These are phyloP conservation scores for Pyricularia sp. DNA, from an alignment of 2,329 filamentous ascomycete species.

Conservation along the genomic window DNA sequence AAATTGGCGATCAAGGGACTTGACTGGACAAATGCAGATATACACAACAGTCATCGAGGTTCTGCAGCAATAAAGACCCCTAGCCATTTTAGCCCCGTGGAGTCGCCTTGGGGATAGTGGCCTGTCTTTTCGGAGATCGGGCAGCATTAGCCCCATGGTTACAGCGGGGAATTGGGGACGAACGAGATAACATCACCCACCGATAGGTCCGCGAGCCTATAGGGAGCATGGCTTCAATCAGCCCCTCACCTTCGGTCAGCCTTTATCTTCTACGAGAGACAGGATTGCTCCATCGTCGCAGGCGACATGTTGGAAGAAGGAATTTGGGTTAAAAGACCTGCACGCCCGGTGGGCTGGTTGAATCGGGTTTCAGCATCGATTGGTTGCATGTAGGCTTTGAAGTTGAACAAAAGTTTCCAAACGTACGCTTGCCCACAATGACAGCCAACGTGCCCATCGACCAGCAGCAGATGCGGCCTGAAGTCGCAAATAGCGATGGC, in stretches of 20 bases:
- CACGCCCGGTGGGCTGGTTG: too few species aligned
- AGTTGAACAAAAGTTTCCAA: background rate
- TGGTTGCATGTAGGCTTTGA: background rate
- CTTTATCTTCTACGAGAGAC: background rate
- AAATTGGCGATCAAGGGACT: too few species aligned
- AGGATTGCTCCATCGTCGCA: background rate
- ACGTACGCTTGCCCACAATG: background rate
- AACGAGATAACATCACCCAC: background rate
- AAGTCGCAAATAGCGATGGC: background rate
- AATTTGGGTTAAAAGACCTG: background rate
- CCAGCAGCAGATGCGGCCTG: background rate
- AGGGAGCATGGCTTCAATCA: background rate
- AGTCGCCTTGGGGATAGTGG: background rate
- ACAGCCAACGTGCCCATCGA: background rate
- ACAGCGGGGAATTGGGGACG: background rate
- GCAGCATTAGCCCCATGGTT: background rate
- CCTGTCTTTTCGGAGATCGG: background rate
- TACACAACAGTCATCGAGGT: too few species aligned
- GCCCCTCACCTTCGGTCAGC: background rate
- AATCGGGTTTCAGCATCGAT: background rate
- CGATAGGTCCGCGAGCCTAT: background rate
- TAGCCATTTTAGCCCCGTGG: background rate
- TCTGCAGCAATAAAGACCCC: too few species aligned
- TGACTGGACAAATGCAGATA: too few species aligned
- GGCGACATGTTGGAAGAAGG: background rate